Base-by-base conservation (phyloP, 441 rosid genomes). In the Iberis amara region DNA sequence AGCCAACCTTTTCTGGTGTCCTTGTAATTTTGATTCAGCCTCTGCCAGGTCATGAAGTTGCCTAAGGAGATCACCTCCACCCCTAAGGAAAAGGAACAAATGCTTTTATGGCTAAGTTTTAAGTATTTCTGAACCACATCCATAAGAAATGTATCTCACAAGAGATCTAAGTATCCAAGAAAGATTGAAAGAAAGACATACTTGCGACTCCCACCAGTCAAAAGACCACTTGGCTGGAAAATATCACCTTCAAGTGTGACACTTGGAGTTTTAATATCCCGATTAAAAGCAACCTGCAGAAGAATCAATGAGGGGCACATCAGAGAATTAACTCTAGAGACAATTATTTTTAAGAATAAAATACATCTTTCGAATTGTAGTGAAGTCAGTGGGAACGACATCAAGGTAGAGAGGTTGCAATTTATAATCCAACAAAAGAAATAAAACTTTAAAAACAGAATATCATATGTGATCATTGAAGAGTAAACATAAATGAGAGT, bases 181-280 rank as follows among this genome's bases (percentile, higher is more conserved):
- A n/a, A n/a, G n/a, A n/a, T n/a, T n/a, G n/a, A n/a, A n/a, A n/a
- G 49, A 44, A 50, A 50, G 40, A 64, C 69, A 45, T 64, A 64
- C 69, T 64, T 86, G 77, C 95, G 96, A 73, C 97, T 92, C 65
- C 99, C 97, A 65, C 99, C 99, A 32, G 99, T 92, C 50, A 92
- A 76, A 64, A 86, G 86, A 56, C 97, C 99, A 64, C 94, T 82
- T 52, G 99, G 97, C 75, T 89, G 96, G 70, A 86, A 92, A 56
- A 86, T 65, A 72, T 92, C 99, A 61, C 99, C 99, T 69, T 92
- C 90, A 64, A 86, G 89, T 38, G 97, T 92, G 66, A 92, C 97
- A 70, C 90, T 82, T 44, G 86, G 94, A 58, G 80, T 81, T 23
- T 70, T 76, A 65, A 77, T 72, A 65, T 80, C 84, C 62, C 57